Conservation (phyloP, 2,329 filamentous ascomycete genomes). For the Chaetomium globosum region DNA sequence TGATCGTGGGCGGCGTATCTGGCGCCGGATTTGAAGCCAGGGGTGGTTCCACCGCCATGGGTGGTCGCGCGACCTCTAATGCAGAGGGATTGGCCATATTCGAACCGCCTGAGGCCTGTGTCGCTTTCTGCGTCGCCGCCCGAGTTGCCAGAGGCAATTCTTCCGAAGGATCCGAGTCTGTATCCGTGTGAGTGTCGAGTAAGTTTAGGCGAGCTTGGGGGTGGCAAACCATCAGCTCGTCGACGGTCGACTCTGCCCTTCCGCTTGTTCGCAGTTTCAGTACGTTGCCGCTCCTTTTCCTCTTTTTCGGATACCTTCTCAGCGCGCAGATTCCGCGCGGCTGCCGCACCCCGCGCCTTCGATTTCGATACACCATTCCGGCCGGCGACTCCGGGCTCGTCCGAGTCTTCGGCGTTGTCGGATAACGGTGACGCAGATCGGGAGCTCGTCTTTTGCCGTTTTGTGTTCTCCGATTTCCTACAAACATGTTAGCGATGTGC, state of each 20-base stretch:
- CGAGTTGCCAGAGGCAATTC: slow-evolving; percentile 60
- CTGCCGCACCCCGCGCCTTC: slow-evolving; percentile 60
- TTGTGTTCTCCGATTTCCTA: slow-evolving; percentile 71
- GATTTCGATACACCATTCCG: slow-evolving; percentile 56
- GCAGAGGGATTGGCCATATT: slow-evolving; percentile 31
- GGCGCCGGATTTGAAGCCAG: slow-evolving; percentile 51
- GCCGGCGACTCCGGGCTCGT: slow-evolving; percentile 62
- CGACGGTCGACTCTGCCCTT: slow-evolving; percentile 81
- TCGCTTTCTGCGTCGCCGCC: slow-evolving; percentile 41
- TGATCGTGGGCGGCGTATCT: slow-evolving; percentile 53
- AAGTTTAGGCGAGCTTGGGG: slow-evolving; percentile 40
- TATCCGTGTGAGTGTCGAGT: slow-evolving; percentile 43
- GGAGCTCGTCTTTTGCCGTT: slow-evolving; percentile 82
- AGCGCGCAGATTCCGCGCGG: slow-evolving; percentile 55
- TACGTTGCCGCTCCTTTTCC: slow-evolving; percentile 72
- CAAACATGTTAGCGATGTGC: slow-evolving; percentile 33
- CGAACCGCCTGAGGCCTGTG: slow-evolving; percentile 22
- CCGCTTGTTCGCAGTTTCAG: slow-evolving; percentile 75
- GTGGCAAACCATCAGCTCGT: slow-evolving; percentile 70
- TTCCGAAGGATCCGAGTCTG: slow-evolving; percentile 73
- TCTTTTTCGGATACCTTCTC: slow-evolving; percentile 66
- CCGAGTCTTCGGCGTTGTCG: slow-evolving; percentile 66
- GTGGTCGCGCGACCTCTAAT: slow-evolving; percentile 31
- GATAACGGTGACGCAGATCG: slow-evolving; percentile 66
- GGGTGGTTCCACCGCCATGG: slow-evolving; percentile 45